phyloP scores from a whole-genome alignment of 306 rosid species.

The Fagus sylvatica region DNA sequence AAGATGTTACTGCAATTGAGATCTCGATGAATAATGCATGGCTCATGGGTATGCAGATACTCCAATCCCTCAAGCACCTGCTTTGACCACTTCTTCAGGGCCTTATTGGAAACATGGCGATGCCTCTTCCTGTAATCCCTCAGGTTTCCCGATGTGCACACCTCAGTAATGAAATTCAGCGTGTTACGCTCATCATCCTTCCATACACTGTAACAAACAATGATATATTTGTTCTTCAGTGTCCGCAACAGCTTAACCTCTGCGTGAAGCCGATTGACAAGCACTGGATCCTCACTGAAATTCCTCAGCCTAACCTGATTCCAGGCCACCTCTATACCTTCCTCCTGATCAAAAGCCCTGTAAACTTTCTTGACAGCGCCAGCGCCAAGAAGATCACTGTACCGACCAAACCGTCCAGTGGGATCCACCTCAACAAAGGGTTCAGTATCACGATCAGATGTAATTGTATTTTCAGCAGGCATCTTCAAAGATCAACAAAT shows the following conservation, averaged over 20 bases:
- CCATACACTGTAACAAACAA: constrained; percentile 82
- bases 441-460: constrained; percentile 50
- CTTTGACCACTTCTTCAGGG: constrained; percentile 93
- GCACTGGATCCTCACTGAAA: constrained; percentile 61
- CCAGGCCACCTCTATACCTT: constrained; percentile 96
- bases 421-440: constrained; percentile 85
- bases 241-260: constrained; percentile 71
- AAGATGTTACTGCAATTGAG: constrained; percentile 96
- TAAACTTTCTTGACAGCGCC: constrained; percentile 93
- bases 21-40: constrained; percentile 91
- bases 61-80: constrained; percentile 91
- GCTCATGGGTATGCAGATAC: constrained; percentile 86
- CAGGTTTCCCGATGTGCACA: constrained; percentile 82
- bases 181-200: constrained; percentile 56
- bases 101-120: constrained; percentile 76
- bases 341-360: constrained; percentile 85
- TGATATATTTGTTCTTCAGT: constrained; percentile 67
- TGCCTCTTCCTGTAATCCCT: constrained; percentile 87
- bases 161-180: constrained; percentile 85
- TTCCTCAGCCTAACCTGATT: constrained; percentile 73
- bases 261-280: constrained; percentile 61
- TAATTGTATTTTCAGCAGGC: constrained; percentile 56
- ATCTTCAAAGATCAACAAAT: constrained; percentile 42
- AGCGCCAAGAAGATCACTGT: constrained; percentile 64
- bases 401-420: constrained; percentile 79